Evolutionary conservation across 2,329 filamentous ascomycete genomes (phyloP), one percentile per base, ranked within the genome.

Genomic region (Myotisia sp.): DNA sequence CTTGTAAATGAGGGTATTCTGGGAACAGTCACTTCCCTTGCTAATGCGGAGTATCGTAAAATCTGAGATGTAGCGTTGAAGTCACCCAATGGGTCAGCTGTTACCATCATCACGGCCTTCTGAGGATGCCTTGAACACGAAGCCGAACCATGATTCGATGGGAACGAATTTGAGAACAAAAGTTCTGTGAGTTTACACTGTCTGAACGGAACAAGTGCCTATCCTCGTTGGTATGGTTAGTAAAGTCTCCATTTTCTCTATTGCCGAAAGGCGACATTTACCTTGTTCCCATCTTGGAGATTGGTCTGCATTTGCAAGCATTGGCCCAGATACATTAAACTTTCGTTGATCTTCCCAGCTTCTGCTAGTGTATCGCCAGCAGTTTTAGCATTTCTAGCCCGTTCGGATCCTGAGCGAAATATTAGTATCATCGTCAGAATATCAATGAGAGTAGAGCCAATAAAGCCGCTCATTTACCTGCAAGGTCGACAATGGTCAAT

Each of bases 41-140:
- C 90, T 3, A 98, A 69, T 0, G 90, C 87, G 14, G 83, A 90
- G 59, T 98, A 98, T 12, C 87, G 77, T 1, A 98, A 66, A 41
- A 98, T 95, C 52, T 95, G 90, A 4, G 83, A 92, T 0, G 90
- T 98, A 8, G 90, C 85, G 51, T 95, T 95, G 64, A 86, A 94
- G 56, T 98, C 90, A 23, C 90, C 87, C 8, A 81, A 60, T 0
- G 90, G 83, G 49, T 98, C 87, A 3, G 87, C 90, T 0, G 87
- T 93, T 10, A 95, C 87, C 37, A 98, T 80, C 86, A 98, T 95
- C 47, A 92, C 75, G 1, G 79, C 86, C 49, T 80, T 86, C 53
- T 95, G 90, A 0, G 84, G 80, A 13, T 50, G 45, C 21, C 38
- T 17, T 52, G 45, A 39, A 56, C 53, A 29, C 53, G 54, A 62